Evolutionary conservation across 805 yeast genomes (phyloP), one percentile per base, ranked within the genome.

Genomic region (Nakazawaea ishiwadae): DNA sequence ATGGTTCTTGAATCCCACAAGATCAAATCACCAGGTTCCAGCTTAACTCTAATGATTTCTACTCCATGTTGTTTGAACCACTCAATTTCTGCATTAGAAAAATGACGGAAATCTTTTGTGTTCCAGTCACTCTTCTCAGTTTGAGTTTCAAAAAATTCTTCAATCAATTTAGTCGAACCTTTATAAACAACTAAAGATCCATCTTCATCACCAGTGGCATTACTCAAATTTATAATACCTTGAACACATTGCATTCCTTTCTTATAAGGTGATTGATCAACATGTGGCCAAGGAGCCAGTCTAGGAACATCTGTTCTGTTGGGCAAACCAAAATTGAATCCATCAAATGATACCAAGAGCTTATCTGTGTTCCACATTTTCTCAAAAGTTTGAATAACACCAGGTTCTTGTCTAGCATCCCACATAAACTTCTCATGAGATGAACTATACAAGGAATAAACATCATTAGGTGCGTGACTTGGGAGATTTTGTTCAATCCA

Each of bases 1-100:
- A 50, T 39, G 12, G 54, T 50, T 49, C 64, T 51, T 11, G 66
- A 60, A 42, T 60, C 66, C 66, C 66, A 61, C 5, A 61, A 28
- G 28, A 62, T 57, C 40, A 60, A 45, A 46, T 62, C 66, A 33
- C 66, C 66, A 7, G 63, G 59, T 39, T 59, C 60, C 27, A 54
- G 58, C 12, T 52, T 45, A 4, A 60, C 45, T 47, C 58, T 60
- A 31, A 53, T 27, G 34, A 52, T 51, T 35, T 60, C 57, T 35
- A 56, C 51, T 14, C 62, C 62, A 19, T 48, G 46, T n/a, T 45
- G 45, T 16, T 48, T 26, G 31, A 59, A 58, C 62, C 61, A 58
- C 35, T n/a, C 31, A n/a, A 28, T n/a, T 11, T 28, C 31, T 12
- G 31, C 31, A n/a, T 11, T 9, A 4, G 54, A 28, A 4, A 61